Evolutionary conservation across 2,329 filamentous ascomycete species (phyloP).

Genomic region (Aspergillus chevalieri): DNA sequence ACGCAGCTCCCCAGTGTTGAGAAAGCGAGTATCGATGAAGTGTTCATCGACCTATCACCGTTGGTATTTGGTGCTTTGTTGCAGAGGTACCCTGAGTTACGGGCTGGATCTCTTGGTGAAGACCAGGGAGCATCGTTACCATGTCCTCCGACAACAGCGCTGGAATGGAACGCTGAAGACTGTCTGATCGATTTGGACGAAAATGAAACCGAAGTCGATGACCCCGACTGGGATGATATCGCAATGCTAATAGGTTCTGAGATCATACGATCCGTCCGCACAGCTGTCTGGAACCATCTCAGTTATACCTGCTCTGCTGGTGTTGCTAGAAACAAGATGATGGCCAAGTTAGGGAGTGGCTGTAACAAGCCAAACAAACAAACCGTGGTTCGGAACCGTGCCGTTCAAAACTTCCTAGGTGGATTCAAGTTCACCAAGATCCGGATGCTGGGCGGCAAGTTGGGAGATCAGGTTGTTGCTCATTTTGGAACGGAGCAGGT

Average conservation of each 20-base stretch:
- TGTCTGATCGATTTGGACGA: slow-evolving; percentile 73
- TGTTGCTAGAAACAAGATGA: slow-evolving; percentile 84
- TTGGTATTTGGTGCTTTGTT: slow-evolving; percentile 72
- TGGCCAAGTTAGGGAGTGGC: slow-evolving; percentile 86
- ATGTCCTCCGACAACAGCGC: slow-evolving; percentile 61
- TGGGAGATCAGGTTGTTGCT: slow-evolving; percentile 79
- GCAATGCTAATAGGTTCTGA: slow-evolving; percentile 80
- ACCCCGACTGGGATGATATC: slow-evolving; percentile 96
- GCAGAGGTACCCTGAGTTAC: slow-evolving; percentile 68
- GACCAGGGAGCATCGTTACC: slow-evolving; percentile 59
- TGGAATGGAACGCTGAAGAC: slow-evolving; percentile 74
- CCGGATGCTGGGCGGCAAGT: slow-evolving; percentile 86
- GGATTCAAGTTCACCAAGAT: slow-evolving; percentile 94
- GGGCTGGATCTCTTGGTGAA: slow-evolving; percentile 48
- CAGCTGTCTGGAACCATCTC: slow-evolving; percentile 61
- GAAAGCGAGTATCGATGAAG: slow-evolving; percentile 93
- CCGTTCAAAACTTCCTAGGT: slow-evolving; percentile 69
- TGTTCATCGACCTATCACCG: slow-evolving; percentile 85
- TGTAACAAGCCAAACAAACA: slow-evolving; percentile 93
- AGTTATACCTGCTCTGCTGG: slow-evolving; percentile 90
- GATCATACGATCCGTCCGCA: slow-evolving; percentile 72
- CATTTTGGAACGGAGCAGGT: slow-evolving; percentile 76
- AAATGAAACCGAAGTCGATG: slow-evolving; percentile 64
- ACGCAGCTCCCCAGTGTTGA: slow-evolving; percentile 58
- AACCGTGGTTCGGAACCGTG: slow-evolving; percentile 85